Evolutionary conservation across 345 rosid genomes (phyloP).

Genomic region (Salix suchowensis): DNA sequence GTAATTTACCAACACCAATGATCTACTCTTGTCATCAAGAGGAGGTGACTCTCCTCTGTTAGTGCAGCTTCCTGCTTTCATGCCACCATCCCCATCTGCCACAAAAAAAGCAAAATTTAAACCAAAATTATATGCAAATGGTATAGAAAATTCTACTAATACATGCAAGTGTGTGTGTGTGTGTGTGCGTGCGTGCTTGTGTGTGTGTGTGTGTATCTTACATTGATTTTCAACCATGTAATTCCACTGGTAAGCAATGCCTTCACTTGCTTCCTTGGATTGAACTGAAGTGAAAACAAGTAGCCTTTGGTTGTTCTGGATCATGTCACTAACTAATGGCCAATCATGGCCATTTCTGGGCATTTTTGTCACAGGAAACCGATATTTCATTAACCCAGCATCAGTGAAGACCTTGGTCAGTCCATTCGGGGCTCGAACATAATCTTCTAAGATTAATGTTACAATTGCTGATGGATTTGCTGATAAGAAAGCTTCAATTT

Average conservation of each 20-base stretch:
- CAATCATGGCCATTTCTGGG: slow-evolving; percentile 58
- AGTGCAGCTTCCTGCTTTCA: slow-evolving; percentile 53
- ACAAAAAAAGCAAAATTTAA: neutral
- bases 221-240: slow-evolving; percentile 83
- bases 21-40: slow-evolving; percentile 45
- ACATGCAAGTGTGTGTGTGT: neutral
- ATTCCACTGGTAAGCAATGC: slow-evolving; percentile 71
- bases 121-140: neutral
- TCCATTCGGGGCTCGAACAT: slow-evolving; percentile 49
- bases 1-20: slow-evolving; percentile 40
- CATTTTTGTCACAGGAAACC: slow-evolving; percentile 57
- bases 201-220: slow-evolving; percentile 1
- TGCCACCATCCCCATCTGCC: slow-evolving; percentile 60
- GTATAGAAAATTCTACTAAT: too few species aligned
- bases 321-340: slow-evolving; percentile 69
- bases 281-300: slow-evolving; percentile 52
- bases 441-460: slow-evolving; percentile 64
- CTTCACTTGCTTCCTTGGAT: slow-evolving; percentile 56
- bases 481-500: slow-evolving; percentile 57
- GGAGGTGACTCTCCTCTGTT: slow-evolving; percentile 48
- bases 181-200: too few species aligned
- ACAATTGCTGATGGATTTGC: slow-evolving; percentile 52
- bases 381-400: slow-evolving; percentile 59
- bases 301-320: slow-evolving; percentile 48
- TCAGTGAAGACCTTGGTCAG: slow-evolving; percentile 51